phyloP scores from a whole-genome alignment of 2,329 filamentous ascomycete species.

The Phaeosphaeria sp. region DNA sequence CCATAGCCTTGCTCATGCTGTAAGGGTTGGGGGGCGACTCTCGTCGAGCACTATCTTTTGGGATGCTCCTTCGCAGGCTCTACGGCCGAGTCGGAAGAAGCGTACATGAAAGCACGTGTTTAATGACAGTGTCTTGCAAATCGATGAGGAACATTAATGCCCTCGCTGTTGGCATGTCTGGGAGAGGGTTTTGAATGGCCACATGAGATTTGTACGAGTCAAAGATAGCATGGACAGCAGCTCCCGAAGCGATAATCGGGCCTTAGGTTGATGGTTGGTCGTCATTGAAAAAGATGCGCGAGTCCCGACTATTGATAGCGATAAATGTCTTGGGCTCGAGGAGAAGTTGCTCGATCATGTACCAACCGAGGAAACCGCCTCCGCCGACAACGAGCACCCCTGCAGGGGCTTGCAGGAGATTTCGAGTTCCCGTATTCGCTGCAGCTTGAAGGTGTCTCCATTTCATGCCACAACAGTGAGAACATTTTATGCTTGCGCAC shows the following conservation, averaged over 20 bases:
- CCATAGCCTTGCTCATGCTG: conserved; percentile 28
- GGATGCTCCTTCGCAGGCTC: conserved; percentile 8
- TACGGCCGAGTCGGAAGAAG: conserved; percentile 27
- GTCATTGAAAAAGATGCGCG: conserved; percentile 48
- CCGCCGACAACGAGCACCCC: conserved; percentile 52
- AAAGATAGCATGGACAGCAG: conserved; percentile 47
- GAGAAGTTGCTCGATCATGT: conserved; percentile 52
- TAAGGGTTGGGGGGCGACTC: conserved; percentile 9
- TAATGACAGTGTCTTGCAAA: conserved; percentile 42
- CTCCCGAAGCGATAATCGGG: conserved; percentile 52
- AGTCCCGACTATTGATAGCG: conserved; percentile 50
- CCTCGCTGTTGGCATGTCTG: conserved; percentile 52
- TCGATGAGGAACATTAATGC: conserved; percentile 53
- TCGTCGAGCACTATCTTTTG: conserved; percentile 16
- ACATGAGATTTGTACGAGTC: conserved; percentile 48
- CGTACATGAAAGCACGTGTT: conserved; percentile 55
- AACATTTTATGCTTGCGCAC: too few relatives aligned
- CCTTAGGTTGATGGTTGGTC: conserved; percentile 4
- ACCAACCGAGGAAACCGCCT: conserved; percentile 55
- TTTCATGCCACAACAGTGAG: too few relatives aligned
- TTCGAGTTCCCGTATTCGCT: too few relatives aligned
- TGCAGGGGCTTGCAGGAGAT: too few relatives aligned
- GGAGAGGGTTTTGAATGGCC: conserved; percentile 56
- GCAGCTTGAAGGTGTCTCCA: too few relatives aligned
- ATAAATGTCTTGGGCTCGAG: conserved; percentile 44